Conservation (phyloP, 306 rosid species). For the Urtica urens region DNA sequence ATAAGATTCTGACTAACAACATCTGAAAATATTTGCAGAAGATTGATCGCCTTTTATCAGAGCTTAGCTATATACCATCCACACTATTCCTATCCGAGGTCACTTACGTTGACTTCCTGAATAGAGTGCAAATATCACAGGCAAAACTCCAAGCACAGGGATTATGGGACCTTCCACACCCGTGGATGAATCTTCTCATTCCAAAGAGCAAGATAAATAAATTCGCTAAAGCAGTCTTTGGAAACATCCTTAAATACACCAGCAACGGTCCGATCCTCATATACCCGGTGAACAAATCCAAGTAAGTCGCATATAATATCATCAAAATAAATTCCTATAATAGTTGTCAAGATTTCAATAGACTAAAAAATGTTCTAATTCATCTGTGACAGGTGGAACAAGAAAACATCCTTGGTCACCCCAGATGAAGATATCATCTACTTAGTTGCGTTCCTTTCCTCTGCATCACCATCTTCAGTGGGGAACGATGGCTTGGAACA, state of each 20-base stretch:
- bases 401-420: slow-evolving; percentile 63
- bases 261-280: slow-evolving; percentile 82
- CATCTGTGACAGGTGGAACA: slow-evolving; percentile 53
- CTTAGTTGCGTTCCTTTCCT: slow-evolving; percentile 62
- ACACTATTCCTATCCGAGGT: slow-evolving; percentile 76
- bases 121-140: slow-evolving; percentile 76
- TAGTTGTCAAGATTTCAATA: background rate
- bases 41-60: slow-evolving; percentile 45
- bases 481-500: slow-evolving; percentile 53
- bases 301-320: slow-evolving; percentile 25
- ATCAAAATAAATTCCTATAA: background rate
- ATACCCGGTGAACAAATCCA: slow-evolving; percentile 86
- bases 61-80: slow-evolving; percentile 45
- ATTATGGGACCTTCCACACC: slow-evolving; percentile 89
- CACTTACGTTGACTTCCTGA: slow-evolving; percentile 67
- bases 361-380: slow-evolving; percentile 1
- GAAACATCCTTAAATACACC: slow-evolving; percentile 52
- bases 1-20: background rate
- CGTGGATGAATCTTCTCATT: slow-evolving; percentile 81
- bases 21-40: slow-evolving; percentile 38
- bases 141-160: slow-evolving; percentile 54
- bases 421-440: slow-evolving; percentile 88
- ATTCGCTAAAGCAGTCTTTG: slow-evolving; percentile 56
- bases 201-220: slow-evolving; percentile 55
- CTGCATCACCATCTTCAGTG: slow-evolving; percentile 56